Conservation (phyloP, 2,329 filamentous ascomycete species). For the Thielaviopsis populi region DNA sequence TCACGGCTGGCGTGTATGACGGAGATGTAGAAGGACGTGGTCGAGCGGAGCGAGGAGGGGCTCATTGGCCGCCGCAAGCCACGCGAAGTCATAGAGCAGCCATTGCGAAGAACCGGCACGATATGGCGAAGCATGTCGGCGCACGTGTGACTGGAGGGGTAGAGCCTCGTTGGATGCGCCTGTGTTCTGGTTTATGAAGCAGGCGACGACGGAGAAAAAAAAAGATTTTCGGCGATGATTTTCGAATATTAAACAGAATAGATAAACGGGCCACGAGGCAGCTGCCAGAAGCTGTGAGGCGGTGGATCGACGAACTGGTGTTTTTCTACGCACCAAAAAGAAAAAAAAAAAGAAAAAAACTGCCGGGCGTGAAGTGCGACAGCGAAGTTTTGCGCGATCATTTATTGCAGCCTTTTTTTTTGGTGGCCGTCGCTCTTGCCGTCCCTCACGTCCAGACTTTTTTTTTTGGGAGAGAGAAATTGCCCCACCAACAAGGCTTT, state of each 20-base stretch:
- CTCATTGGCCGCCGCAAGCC: background rate
- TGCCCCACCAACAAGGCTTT: slow-evolving; percentile 1
- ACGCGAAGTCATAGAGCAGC: slow-evolving; percentile 1
- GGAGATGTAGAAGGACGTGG: background rate
- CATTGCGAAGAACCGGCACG: slow-evolving; percentile 15
- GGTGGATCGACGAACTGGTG: background rate
- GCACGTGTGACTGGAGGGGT: background rate
- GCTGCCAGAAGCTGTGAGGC: background rate
- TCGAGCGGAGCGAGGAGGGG: background rate
- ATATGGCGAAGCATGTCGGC: slow-evolving; percentile 16
- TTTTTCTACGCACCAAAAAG: background rate
- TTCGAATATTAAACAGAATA: background rate
- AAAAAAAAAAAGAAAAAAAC: background rate
- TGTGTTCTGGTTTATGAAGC: background rate
- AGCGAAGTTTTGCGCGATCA: background rate
- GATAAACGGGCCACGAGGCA: background rate
- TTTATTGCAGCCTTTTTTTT: background rate
- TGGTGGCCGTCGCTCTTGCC: background rate
- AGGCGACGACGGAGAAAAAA: background rate
- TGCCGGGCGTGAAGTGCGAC: background rate
- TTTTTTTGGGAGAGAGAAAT: background rate
- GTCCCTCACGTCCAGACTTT: background rate
- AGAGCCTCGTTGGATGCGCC: background rate
- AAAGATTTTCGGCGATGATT: background rate
- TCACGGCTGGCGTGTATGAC: background rate